Base-by-base conservation (phyloP, 306 rosid genomes). In the Dalbergia cultrata region DNA sequence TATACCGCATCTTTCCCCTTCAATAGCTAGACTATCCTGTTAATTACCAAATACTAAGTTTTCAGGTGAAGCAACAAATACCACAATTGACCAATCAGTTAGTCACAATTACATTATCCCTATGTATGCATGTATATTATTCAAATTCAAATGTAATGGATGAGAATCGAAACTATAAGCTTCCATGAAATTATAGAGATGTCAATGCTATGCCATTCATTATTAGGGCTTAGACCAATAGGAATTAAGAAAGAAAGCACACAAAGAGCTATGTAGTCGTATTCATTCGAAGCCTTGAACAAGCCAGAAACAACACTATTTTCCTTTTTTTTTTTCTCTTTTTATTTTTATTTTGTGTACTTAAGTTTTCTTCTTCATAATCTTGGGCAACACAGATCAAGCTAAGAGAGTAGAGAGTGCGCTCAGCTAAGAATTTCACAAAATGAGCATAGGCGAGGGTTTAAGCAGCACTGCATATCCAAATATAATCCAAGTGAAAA, bases 1-100 rank as follows among this genome's bases (percentile, higher is more conserved):
- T 81, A 95, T 95, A 56, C 99, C 99, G 80, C 99, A 95, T 60
- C 89, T 86, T 86, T 90, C 94, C 53, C 88, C 92, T 76, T 88
- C 98, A 17, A 76, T 74, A 72, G 81, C 78, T 59, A 83, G 53
- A 90, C 65, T 79, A n/a, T 82, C 93, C 99, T 95, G 89, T 70
- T 18, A 71, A 81, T 74, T 67, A 66, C 67, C 73, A 72, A 64
- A 72, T 12, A 67, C 6, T 37, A 75, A 44, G 61, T 22, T 59
- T 49, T 53, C 49, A 16, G 74, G 49, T 8, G 54, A 74, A 39
- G 31, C 31, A 26, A 75, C n/a, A 3, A 5, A 66, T 7, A 59
- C n/a, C 71, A 65, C 11, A 78, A 78, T 18, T 54, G 49, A 77
- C 31, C 74, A 64, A 79, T 39, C 47, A 74, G 41, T 49, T 9